These are phyloP conservation scores for Zangia roseola DNA, from an alignment of 768 basidiomycete genomes.

Conservation along the genomic window DNA sequence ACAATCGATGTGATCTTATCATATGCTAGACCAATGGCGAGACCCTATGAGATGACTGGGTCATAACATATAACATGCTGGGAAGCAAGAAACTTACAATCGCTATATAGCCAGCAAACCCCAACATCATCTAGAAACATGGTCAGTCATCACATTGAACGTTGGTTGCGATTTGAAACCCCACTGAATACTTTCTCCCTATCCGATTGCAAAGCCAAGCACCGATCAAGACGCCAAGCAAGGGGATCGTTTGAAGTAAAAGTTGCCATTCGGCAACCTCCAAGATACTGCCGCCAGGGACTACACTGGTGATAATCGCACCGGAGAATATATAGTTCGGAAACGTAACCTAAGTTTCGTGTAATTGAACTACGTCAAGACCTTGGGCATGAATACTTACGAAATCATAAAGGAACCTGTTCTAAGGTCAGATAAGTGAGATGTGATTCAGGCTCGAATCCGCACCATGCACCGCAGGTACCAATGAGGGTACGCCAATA, in stretches of 20 bases:
- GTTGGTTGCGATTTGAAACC: slow-evolving; percentile 18
- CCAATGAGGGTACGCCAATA: slow-evolving; percentile 73
- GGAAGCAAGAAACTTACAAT: slow-evolving; percentile 41
- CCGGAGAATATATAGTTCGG: slow-evolving; percentile 73
- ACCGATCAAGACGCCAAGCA: slow-evolving; percentile 59
- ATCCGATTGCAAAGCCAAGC: slow-evolving; percentile 48
- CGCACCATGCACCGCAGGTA: slow-evolving; percentile 68
- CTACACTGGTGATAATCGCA: slow-evolving; percentile 64
- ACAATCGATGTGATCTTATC: slow-evolving; percentile 59
- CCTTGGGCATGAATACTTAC: slow-evolving; percentile 25
- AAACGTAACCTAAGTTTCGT: slow-evolving; percentile 51
- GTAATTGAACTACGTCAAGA: background rate
- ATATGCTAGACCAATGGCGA: slow-evolving; percentile 59
- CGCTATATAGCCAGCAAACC: slow-evolving; percentile 64
- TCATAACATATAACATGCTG: background rate
- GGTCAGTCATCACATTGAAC: background rate
- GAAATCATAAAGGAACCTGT: slow-evolving; percentile 71
- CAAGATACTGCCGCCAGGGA: slow-evolving; percentile 52
- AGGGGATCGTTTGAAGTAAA: slow-evolving; percentile 57
- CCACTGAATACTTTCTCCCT: slow-evolving; percentile 55
- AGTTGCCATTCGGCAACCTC: slow-evolving; percentile 67
- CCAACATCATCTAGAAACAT: slow-evolving; percentile 54
- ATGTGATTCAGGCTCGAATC: background rate
- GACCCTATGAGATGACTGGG: slow-evolving; percentile 28
- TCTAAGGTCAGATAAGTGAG: background rate